phyloP scores from a whole-genome alignment of 768 basidiomycete species.

The Suillus spraguei region DNA sequence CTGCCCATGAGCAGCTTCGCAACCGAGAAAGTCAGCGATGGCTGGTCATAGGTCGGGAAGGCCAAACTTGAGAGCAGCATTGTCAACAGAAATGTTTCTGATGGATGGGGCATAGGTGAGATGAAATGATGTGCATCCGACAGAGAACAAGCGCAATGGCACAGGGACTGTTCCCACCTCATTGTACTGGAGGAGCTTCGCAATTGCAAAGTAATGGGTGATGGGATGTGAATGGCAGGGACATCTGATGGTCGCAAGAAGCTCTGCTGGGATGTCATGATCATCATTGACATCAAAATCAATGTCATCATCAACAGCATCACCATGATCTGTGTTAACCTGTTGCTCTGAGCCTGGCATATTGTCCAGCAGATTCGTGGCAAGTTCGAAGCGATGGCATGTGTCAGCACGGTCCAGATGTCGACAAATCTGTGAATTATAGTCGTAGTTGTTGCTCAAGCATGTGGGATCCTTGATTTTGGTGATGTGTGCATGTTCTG shows the following conservation, averaged over 20 bases:
- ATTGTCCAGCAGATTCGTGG: neutral
- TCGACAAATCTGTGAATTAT: no score
- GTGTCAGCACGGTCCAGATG: no score
- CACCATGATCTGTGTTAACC: conserved; percentile 20
- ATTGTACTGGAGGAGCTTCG: neutral
- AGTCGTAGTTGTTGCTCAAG: neutral
- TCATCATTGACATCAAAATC: conserved; percentile 11
- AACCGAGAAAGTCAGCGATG: no score
- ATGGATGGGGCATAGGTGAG: conserved; percentile 25
- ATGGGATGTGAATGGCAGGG: neutral
- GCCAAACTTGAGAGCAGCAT: conserved; percentile 17
- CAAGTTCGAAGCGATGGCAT: conserved; percentile 6
- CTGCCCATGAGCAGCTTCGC: no score
- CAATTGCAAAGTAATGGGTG: conserved; percentile 7
- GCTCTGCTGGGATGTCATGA: neutral
- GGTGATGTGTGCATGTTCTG: no score
- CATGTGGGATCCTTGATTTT: no score
- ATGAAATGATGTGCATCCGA: conserved; percentile 24
- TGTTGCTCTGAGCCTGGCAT: conserved; percentile 30
- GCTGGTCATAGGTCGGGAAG: conserved; percentile 14
- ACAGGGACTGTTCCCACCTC: conserved; percentile 2
- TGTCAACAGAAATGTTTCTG: conserved; percentile 23
- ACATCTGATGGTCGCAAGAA: neutral
- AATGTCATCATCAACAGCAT: neutral
- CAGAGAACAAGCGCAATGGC: conserved; percentile 23